Conservation (phyloP, 257 asterid species). For the Ajuga chamaepitys region DNA sequence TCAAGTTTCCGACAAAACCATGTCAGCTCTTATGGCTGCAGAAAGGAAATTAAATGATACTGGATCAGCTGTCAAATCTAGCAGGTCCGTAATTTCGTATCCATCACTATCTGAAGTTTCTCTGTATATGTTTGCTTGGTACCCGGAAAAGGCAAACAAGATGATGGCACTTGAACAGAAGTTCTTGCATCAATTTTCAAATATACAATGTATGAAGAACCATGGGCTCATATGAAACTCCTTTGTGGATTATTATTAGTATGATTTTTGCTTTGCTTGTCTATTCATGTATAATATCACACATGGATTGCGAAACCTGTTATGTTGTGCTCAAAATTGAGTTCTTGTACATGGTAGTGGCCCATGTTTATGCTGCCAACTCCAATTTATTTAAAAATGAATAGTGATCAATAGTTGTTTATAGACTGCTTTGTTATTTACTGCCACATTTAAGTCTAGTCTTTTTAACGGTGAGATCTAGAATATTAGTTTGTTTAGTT, state of each 20-base stretch:
- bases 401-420: neutral
- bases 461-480: slow-evolving; percentile 3
- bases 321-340: neutral
- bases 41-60: slow-evolving; percentile 87
- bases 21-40: slow-evolving; percentile 94
- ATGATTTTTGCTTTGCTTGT: neutral
- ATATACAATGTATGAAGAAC: neutral
- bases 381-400: neutral
- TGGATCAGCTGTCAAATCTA: slow-evolving; percentile 96
- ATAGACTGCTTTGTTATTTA: neutral
- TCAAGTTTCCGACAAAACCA: slow-evolving; percentile 93
- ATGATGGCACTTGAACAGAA: neutral
- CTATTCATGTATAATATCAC: neutral
- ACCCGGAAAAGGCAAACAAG: neutral
- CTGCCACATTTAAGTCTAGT: neutral
- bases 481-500: neutral
- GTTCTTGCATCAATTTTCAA: neutral
- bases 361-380: slow-evolving; percentile 1
- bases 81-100: slow-evolving; percentile 55
- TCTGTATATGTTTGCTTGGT: neutral
- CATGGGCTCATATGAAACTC: neutral
- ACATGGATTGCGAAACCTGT: neutral
- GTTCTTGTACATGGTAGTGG: neutral
- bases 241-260: neutral
- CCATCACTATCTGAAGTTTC: neutral